A percentile compares a stretch with the other conserved stretches of the same genome.
These are phyloP conservation scores for Gynostemma pentaphyllum DNA, from an alignment of 306 rosid genomes.

Conservation along the genomic window DNA sequence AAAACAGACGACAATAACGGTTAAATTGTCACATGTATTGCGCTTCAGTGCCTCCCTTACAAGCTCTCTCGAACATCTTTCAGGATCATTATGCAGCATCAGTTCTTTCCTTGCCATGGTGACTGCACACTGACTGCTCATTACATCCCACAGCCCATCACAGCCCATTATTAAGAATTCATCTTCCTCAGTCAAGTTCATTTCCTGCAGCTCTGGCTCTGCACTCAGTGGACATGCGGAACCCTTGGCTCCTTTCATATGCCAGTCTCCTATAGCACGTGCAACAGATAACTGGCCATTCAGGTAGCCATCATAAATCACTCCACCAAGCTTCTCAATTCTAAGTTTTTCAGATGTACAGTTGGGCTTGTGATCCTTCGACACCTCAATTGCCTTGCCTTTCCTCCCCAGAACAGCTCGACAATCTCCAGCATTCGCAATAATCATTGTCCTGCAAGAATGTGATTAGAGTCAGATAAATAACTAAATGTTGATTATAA, in stretches of 20 bases:
- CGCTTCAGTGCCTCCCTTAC: constrained; percentile 88
- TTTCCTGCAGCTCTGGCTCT: constrained; percentile 71
- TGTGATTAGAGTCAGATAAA: constrained; percentile 6
- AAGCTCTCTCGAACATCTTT: constrained; percentile 73
- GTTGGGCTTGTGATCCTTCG: constrained; percentile 73
- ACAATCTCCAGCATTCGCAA: constrained; percentile 81
- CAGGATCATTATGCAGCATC: constrained; percentile 75
- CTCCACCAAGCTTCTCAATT: constrained; percentile 82
- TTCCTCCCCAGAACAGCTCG: constrained; percentile 73
- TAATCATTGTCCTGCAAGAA: constrained; percentile 41
- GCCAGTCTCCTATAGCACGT: constrained; percentile 88
- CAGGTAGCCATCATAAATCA: constrained; percentile 72
- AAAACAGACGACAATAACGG: constrained; percentile 63
- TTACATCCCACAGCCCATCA: constrained; percentile 88
- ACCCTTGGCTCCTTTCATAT: constrained; percentile 82
- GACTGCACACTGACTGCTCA: constrained; percentile 81
- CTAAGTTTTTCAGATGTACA: constrained; percentile 46
- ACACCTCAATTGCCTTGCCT: constrained; percentile 74
- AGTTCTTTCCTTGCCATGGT: constrained; percentile 71
- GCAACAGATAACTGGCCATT: constrained; percentile 75
- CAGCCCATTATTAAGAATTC: constrained; percentile 83
- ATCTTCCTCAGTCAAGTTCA: constrained; percentile 48
- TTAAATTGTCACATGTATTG: constrained; percentile 63
- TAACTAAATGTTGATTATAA: neutral
- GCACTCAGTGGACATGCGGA: constrained; percentile 66